Conservation (phyloP, 208 protist species). For the Angomonas deanei region DNA sequence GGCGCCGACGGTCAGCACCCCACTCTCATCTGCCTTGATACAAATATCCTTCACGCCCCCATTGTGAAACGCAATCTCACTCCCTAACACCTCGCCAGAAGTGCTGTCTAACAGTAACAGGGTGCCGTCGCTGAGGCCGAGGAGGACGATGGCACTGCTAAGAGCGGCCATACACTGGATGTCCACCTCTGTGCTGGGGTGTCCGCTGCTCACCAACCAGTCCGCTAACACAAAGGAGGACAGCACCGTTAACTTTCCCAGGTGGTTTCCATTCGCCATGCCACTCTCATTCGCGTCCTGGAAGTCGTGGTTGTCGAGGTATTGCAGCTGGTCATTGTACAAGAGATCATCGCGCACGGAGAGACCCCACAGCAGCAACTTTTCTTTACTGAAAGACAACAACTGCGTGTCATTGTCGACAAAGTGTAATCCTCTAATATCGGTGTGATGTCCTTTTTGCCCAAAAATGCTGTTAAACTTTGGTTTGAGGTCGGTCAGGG, state of each 20-base stretch:
- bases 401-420: conserved; percentile 78
- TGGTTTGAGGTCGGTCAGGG: conserved; percentile 60
- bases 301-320: conserved; percentile 52
- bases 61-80: conserved; percentile 78
- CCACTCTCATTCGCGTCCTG: conserved; percentile 74
- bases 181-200: background rate
- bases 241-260: conserved; percentile 46
- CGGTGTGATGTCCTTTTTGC: conserved; percentile 64
- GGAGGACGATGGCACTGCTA: conserved; percentile 56
- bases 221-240: conserved; percentile 36
- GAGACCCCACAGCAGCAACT: conserved; percentile 79
- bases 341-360: conserved; percentile 30
- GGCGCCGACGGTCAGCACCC: conserved; percentile 71
- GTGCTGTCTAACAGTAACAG: conserved; percentile 64
- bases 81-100: conserved; percentile 69
- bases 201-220: background rate
- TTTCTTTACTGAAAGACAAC: conserved; percentile 76
- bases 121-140: conserved; percentile 68
- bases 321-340: conserved; percentile 21
- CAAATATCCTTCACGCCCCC: conserved; percentile 70
- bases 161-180: conserved; percentile 60
- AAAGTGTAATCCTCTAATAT: conserved; percentile 64
- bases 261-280: conserved; percentile 36
- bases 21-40: conserved; percentile 40
- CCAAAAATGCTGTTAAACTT: conserved; percentile 36